These are phyloP conservation scores for Blastobotrys indianensis DNA, from an alignment of 1,139 yeast species.

Conservation along the genomic window DNA sequence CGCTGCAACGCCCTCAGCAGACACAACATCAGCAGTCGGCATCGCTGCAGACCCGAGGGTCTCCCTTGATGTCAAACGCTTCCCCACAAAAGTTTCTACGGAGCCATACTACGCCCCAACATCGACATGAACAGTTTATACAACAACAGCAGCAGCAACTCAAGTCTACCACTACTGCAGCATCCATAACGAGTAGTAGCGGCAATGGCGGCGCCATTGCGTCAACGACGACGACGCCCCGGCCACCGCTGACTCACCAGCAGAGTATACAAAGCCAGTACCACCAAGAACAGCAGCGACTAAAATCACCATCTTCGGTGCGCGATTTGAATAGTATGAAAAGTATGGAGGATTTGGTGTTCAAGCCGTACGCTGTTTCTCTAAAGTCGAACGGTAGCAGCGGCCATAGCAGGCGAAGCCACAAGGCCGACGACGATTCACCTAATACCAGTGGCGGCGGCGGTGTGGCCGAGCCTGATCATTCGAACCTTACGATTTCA, in stretches of 20 bases:
- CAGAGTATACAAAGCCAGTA: no score
- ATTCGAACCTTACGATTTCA: slow-evolving; percentile 9
- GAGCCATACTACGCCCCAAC: neutral
- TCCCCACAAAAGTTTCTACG: no score
- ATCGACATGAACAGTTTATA: neutral
- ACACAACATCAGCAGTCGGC: neutral
- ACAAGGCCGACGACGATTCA: neutral
- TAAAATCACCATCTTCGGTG: no score
- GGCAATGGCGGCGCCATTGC: neutral
- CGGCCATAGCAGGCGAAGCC: neutral
- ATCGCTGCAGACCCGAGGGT: no score
- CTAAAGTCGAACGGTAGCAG: neutral
- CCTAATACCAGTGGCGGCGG: neutral
- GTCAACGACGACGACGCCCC: no score
- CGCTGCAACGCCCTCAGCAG: neutral
- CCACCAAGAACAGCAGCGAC: no score
- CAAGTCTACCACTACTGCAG: neutral
- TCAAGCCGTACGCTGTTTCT: neutral
- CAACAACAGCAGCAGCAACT: neutral
- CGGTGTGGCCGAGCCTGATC: slow-evolving; percentile 1
- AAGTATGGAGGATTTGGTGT: slow-evolving; percentile 9
- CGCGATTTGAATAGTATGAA: slow-evolving; percentile 5
- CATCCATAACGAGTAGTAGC: neutral
- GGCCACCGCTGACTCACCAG: no score
- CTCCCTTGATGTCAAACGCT: no score